Percentiles rank a stretch among this genome's conserved stretches.
These are phyloP conservation scores for Prototheca cutis DNA, from an alignment of 163 green algal species.

Conservation along the genomic window DNA sequence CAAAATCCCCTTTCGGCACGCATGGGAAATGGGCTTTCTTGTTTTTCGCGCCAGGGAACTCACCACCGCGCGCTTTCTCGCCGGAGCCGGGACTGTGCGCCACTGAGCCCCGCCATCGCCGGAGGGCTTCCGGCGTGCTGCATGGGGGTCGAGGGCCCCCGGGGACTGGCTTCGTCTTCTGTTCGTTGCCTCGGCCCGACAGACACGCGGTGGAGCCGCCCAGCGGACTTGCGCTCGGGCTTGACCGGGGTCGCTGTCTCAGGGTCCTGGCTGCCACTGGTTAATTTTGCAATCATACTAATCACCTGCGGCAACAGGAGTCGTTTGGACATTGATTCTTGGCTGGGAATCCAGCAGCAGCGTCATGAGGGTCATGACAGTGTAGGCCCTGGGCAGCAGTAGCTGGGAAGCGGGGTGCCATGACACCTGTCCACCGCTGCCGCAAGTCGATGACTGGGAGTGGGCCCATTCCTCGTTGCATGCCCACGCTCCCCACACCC, in stretches of 20 bases:
- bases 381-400: too few species aligned
- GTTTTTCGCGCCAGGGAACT: not conserved
- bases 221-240: not conserved
- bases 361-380: too few species aligned
- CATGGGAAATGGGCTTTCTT: not conserved
- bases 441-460: too few species aligned
- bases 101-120: not conserved
- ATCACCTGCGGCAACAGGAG: conserved; percentile 1
- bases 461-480: too few species aligned
- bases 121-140: not conserved
- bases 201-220: not conserved
- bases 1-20: not conserved
- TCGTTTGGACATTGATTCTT: not conserved
- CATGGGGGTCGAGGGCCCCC: not conserved
- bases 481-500: not conserved
- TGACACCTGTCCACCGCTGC: not conserved
- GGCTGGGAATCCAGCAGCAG: not conserved
- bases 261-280: not conserved
- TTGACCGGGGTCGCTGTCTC: not conserved
- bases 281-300: conserved; percentile 7
- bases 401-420: not conserved
- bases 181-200: not conserved
- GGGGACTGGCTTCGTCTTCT: not conserved
- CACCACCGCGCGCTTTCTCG: not conserved
- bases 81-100: not conserved